phyloP scores from a whole-genome alignment of 345 rosid species.

The Eucalyptus microcorys region DNA sequence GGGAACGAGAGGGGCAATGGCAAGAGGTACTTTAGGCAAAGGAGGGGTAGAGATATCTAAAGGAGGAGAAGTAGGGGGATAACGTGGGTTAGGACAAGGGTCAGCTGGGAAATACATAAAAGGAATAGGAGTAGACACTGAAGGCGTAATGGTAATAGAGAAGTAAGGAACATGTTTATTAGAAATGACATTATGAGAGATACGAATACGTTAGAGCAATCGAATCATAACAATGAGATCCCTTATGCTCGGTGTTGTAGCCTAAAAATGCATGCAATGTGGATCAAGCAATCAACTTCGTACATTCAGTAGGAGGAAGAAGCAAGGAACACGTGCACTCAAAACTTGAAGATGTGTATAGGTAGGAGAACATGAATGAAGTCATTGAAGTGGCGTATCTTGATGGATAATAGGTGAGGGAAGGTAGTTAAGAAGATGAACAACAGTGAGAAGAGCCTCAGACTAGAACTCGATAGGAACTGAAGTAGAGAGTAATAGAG shows the following conservation, averaged over 20 bases:
- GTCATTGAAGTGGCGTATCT: neutral
- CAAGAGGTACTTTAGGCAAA: neutral
- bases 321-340: accelerated
- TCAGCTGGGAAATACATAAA: neutral
- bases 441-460: neutral
- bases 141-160: neutral
- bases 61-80: too few species aligned
- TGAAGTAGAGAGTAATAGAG: neutral
- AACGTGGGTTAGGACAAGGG: too few species aligned
- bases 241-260: neutral
- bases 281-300: neutral
- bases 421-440: neutral
- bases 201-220: too few species aligned
- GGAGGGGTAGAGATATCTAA: neutral
- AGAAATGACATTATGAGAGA: neutral
- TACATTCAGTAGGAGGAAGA: neutral
- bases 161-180: neutral
- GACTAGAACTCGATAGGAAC: neutral
- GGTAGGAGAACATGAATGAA: neutral
- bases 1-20: too few species aligned
- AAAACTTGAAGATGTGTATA: neutral
- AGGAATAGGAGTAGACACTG: neutral
- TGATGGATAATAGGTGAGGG: neutral
- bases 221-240: neutral
- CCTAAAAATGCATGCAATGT: neutral